phyloP scores from a whole-genome alignment of 805 yeast genomes.

The Soucietia sequanensis region DNA sequence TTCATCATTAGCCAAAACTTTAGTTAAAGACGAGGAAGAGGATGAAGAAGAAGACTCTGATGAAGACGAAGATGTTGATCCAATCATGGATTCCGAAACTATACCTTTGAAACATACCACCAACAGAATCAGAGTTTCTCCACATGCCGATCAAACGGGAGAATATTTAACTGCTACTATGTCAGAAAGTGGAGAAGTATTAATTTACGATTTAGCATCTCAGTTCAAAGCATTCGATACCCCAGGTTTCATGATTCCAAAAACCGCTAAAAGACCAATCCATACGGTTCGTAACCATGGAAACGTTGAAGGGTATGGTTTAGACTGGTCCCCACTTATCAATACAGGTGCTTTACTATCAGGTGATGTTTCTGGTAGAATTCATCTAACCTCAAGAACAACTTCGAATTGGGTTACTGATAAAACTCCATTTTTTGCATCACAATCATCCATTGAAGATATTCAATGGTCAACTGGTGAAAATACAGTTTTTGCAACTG shows the following conservation, averaged over 20 bases:
- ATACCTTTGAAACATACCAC: slow-evolving; percentile 79
- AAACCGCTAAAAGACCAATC: slow-evolving; percentile 71
- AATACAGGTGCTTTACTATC: slow-evolving; percentile 78
- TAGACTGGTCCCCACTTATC: slow-evolving; percentile 92
- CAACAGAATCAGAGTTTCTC: slow-evolving; percentile 82
- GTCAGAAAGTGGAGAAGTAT: slow-evolving; percentile 88
- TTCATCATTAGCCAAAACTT: slow-evolving; percentile 77
- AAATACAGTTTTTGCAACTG: slow-evolving; percentile 91
- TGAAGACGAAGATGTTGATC: slow-evolving; percentile 66
- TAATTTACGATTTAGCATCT: slow-evolving; percentile 75
- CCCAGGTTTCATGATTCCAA: slow-evolving; percentile 83
- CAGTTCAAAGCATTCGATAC: slow-evolving; percentile 82
- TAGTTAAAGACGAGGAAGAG: slow-evolving; percentile 78
- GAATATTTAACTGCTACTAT: slow-evolving; percentile 85
- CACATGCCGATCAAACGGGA: slow-evolving; percentile 68
- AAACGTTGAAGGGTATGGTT: slow-evolving; percentile 94
- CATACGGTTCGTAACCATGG: slow-evolving; percentile 87
- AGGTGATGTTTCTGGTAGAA: slow-evolving; percentile 87
- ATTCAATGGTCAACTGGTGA: slow-evolving; percentile 95
- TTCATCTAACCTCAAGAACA: slow-evolving; percentile 75
- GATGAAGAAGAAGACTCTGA: slow-evolving; percentile 76
- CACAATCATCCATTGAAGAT: slow-evolving; percentile 84
- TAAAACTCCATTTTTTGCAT: slow-evolving; percentile 69
- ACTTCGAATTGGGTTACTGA: slow-evolving; percentile 84
- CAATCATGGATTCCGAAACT: slow-evolving; percentile 83